Percentiles rank a stretch among this genome's conserved stretches.
Evolutionary conservation across 106 monocot genomes (phyloP).

Genomic region (Posidonia australis): DNA sequence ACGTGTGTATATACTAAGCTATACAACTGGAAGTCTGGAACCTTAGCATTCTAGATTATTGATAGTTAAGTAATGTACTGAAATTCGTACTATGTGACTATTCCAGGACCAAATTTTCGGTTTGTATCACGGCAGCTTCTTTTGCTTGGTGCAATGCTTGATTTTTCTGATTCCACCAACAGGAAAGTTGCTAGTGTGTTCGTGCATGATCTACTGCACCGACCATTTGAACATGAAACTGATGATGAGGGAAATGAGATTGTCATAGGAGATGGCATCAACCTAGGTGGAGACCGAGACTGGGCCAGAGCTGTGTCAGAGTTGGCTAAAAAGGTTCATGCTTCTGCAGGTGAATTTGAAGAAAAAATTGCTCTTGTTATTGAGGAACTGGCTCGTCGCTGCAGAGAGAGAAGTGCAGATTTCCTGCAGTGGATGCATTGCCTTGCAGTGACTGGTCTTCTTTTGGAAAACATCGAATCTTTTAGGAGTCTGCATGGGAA

Average conservation of each 20-base stretch:
- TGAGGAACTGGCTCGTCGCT: constrained; percentile 63
- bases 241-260: constrained; percentile 60
- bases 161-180: constrained; percentile 77
- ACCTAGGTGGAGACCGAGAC: constrained; percentile 65
- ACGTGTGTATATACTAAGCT: too few species aligned
- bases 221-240: constrained; percentile 51
- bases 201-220: constrained; percentile 53
- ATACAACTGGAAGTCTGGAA: too few species aligned
- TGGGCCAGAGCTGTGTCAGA: constrained; percentile 69
- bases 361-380: constrained; percentile 33
- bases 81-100: not conserved
- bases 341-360: constrained; percentile 86
- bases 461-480: constrained; percentile 60
- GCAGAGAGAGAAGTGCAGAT: constrained; percentile 81
- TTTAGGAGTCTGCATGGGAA: constrained; percentile 39
- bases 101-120: constrained; percentile 73
- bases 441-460: constrained; percentile 55
- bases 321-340: constrained; percentile 74
- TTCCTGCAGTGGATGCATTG: constrained; percentile 91
- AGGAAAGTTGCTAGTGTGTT: constrained; percentile 68
- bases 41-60: not conserved
- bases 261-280: constrained; percentile 74
- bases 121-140: constrained; percentile 77
- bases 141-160: constrained; percentile 73
- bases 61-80: not conserved